Conservation (phyloP, 2,329 filamentous ascomycete species). For the Seiridium unicorne region DNA sequence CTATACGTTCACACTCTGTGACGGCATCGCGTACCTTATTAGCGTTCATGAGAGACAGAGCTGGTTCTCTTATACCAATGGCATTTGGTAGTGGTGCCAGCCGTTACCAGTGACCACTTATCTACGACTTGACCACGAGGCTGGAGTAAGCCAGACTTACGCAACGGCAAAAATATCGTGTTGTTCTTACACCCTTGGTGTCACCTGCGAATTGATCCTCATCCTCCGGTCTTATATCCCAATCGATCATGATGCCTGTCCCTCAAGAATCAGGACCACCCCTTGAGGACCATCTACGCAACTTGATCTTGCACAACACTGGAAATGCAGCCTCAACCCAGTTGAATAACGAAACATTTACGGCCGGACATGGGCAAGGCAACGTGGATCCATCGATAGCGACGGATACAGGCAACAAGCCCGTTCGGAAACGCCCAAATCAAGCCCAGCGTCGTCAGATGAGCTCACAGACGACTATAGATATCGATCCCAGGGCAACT, state of each 20-base stretch:
- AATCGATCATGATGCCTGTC: background rate
- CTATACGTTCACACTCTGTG: too few species aligned
- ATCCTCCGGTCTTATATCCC: background rate
- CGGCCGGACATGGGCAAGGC: too few species aligned
- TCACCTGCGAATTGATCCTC: too few species aligned
- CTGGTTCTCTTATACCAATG: background rate
- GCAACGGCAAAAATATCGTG: too few species aligned
- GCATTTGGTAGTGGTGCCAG: background rate
- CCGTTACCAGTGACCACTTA: background rate
- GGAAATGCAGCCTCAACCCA: background rate
- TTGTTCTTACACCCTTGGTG: too few species aligned
- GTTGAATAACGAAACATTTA: too few species aligned
- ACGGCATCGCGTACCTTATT: too few species aligned
- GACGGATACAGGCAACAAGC: background rate
- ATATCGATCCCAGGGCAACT: slow-evolving; percentile 44
- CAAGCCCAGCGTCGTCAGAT: slow-evolving; percentile 64
- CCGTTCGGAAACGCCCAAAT: slow-evolving; percentile 51
- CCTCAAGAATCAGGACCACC: background rate
- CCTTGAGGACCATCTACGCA: slow-evolving; percentile 8
- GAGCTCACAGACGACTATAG: slow-evolving; percentile 57
- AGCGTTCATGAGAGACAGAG: background rate
- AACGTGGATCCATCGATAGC: too few species aligned
- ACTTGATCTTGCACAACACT: slow-evolving; percentile 4
- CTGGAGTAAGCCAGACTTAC: too few species aligned
- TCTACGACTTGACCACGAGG: background rate